These are phyloP conservation scores for Teratosphaeria destructans DNA, from an alignment of 2,329 filamentous ascomycete species.

Conservation along the genomic window DNA sequence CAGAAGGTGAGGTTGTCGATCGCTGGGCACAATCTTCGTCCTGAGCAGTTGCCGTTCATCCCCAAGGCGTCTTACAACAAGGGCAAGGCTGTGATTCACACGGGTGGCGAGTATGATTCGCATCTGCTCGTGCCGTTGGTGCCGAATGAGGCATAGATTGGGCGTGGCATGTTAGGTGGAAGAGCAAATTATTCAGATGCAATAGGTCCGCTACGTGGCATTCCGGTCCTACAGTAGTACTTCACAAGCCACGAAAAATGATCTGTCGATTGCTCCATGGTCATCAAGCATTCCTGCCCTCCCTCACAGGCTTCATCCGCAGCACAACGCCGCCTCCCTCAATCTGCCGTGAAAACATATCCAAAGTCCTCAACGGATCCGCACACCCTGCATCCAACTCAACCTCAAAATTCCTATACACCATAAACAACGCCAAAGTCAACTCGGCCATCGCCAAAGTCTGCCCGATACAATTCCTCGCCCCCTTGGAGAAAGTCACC, in stretches of 20 bases:
- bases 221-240: too few relatives aligned
- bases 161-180: background rate
- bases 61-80: background rate
- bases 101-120: background rate
- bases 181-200: background rate
- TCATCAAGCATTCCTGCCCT: background rate
- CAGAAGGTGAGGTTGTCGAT: background rate
- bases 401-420: slow-evolving; percentile 1
- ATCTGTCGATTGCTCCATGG: too few relatives aligned
- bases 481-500: slow-evolving; percentile 1
- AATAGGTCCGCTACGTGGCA: too few relatives aligned
- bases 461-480: slow-evolving; percentile 1
- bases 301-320: slow-evolving; percentile 29
- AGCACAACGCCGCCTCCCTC: background rate
- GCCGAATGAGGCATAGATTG: background rate
- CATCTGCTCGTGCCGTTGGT: background rate
- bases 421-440: slow-evolving; percentile 4
- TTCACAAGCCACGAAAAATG: too few relatives aligned
- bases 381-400: slow-evolving; percentile 1
- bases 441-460: slow-evolving; percentile 9
- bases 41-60: background rate
- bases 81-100: background rate
- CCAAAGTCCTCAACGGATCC: background rate
- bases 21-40: background rate
- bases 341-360: background rate